Evolutionary conservation across 805 yeast genomes (phyloP).

Genomic region (Candida endomychidarum): DNA sequence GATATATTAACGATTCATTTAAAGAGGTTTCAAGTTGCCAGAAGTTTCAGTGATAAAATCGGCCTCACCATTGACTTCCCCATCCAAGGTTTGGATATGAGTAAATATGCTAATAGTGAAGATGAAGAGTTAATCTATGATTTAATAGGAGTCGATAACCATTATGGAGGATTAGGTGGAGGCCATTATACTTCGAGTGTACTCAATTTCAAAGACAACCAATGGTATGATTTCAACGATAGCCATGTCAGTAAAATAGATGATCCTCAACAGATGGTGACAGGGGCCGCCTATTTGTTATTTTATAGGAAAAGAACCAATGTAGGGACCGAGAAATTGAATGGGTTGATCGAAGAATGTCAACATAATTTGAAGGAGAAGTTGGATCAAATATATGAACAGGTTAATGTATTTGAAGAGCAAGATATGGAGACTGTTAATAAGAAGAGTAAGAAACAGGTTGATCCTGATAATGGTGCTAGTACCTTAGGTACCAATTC

Average conservation of each 20-base stretch:
- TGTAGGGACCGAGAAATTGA: conserved; percentile 51
- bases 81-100: conserved; percentile 73
- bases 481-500: no score
- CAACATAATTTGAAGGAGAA: conserved; percentile 17
- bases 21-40: conserved; percentile 82
- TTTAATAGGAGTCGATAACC: conserved; percentile 90
- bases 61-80: conserved; percentile 86
- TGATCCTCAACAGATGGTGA: conserved; percentile 58
- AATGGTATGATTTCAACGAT: conserved; percentile 92
- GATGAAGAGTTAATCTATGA: conserved; percentile 61
- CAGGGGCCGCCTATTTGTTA: conserved; percentile 82
- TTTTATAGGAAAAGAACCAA: conserved; percentile 66
- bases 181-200: conserved; percentile 95
- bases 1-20: conserved; percentile 87
- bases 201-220: conserved; percentile 68
- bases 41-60: conserved; percentile 86
- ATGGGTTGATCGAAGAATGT: conserved; percentile 41
- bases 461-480: no score
- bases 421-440: conserved; percentile 10
- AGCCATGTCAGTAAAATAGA: conserved; percentile 62
- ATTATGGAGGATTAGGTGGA: conserved; percentile 94
- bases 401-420: conserved; percentile 9
- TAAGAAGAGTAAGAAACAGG: conserved; percentile 4
- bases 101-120: conserved; percentile 48
- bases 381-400: conserved; percentile 11